Evolutionary conservation across 768 basidiomycete genomes (phyloP).

Genomic region (Austroboletus eburneus): DNA sequence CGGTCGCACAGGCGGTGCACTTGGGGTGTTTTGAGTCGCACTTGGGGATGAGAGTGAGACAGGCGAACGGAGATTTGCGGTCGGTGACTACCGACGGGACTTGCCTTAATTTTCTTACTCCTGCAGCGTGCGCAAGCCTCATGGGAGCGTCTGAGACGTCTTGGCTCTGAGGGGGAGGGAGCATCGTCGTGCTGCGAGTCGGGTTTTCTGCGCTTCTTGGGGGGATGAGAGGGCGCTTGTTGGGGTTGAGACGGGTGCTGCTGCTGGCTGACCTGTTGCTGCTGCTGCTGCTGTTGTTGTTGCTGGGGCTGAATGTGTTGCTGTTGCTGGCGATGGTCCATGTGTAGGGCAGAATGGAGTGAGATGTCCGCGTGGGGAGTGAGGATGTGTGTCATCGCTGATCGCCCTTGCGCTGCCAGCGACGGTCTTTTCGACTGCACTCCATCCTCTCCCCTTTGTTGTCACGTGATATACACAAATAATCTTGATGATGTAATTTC

Average conservation of each 20-base stretch:
- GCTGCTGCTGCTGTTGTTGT: constrained; percentile 31
- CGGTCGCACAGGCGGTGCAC: constrained; percentile 81
- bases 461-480: constrained; percentile 25
- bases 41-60: constrained; percentile 44
- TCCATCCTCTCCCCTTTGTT: constrained; percentile 17
- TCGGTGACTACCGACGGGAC: constrained; percentile 67
- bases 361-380: constrained; percentile 47
- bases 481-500: too few relatives aligned
- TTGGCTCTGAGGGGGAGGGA: constrained; percentile 59
- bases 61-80: constrained; percentile 74
- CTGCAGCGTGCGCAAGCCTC: constrained; percentile 92
- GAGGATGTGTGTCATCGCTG: constrained; percentile 45
- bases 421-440: constrained; percentile 2
- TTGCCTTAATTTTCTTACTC: constrained; percentile 94
- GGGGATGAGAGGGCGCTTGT: constrained; percentile 32
- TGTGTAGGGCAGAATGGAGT: constrained; percentile 60
- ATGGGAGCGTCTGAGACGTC: constrained; percentile 81
- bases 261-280: constrained; percentile 32
- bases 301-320: constrained; percentile 39
- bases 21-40: constrained; percentile 89
- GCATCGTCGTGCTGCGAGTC: constrained; percentile 55
- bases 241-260: constrained; percentile 26
- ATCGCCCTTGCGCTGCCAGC: constrained; percentile 12
- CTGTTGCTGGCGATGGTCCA: constrained; percentile 58
- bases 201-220: constrained; percentile 59